Evolutionary conservation across 805 yeast species (phyloP), one percentile per base, ranked within the genome.

Genomic region (Candida coquimbonensis): DNA sequence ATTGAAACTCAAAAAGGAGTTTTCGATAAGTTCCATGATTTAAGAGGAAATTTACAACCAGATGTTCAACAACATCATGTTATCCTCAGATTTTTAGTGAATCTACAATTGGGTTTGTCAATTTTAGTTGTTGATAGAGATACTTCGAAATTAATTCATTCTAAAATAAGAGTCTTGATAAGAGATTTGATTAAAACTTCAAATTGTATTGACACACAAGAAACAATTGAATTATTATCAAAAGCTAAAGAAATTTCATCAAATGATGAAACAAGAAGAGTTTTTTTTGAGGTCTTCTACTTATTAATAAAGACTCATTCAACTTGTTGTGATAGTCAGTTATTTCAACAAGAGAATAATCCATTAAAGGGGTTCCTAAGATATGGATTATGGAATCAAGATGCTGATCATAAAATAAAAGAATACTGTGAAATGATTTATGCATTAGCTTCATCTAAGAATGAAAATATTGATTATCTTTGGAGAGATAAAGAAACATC

Each of bases 71-170:
- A 59, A 4, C 60, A 64, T 42, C 37, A 49, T 37, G 61, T 62
- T 4, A 45, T 70, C 1, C 62, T 66, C 41, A 49, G 72, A 21
- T 59, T 62, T 24, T 53, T 70, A 45, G 54, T 68, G 46, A 69
- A 68, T 46, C 45, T 66, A 21, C 62, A 62, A 38, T 49, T 69
- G 35, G 72, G 70, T 1, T 42, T 57, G 7, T 47, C 43, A 52
- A 62, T 6, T 49, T 59, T 17, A 53, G 53, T 43, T 9, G 42
- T 58, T 39, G 60, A 58, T 43, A 26, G 37, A 2, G 53, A 49
- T 9, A 40, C 53, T 3, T 24, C 47, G 2, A 26, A 39, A 9
- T 49, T 53, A 40, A 47, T 51, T 4, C 57, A 49, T 36, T 43
- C 39, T 24, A 61, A 55, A 42, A 45, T 58, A 2, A 53, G 45